A percentile compares a stretch with the other conserved stretches of the same genome.
Evolutionary conservation across 2,329 filamentous ascomycete species (phyloP).

Genomic region (Ascocoryne sarcoides): DNA sequence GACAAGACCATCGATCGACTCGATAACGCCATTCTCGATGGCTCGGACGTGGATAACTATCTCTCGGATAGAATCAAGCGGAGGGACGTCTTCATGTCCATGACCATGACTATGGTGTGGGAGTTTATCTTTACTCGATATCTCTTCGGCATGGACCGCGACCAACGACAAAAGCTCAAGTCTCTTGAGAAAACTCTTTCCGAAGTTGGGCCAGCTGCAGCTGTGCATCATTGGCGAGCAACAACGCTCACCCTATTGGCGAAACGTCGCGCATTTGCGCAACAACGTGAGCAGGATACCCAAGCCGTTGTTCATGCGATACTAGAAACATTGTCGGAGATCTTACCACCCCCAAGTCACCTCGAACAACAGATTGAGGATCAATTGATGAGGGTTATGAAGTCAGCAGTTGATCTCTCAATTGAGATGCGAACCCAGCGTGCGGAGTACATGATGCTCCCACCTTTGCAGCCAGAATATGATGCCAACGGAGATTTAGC

Average conservation of each 20-base stretch:
- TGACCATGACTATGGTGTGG: conserved; percentile 99
- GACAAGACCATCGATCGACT: conserved; percentile 91
- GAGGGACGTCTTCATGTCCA: conserved; percentile 94
- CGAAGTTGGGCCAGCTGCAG: conserved; percentile 77
- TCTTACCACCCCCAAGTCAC: conserved; percentile 79
- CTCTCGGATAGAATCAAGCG: conserved; percentile 80
- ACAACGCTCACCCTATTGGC: conserved; percentile 86
- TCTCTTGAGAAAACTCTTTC: conserved; percentile 82
- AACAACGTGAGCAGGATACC: conserved; percentile 80
- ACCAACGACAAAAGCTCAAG: conserved; percentile 96
- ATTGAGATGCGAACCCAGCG: conserved; percentile 97
- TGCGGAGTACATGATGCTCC: conserved; percentile 97
- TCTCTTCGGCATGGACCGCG: conserved; percentile 95
- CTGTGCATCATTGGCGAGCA: conserved; percentile 96
- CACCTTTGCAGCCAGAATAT: conserved; percentile 88
- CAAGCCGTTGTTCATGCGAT: conserved; percentile 93
- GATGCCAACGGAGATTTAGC: conserved; percentile 85
- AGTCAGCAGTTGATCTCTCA: conserved; percentile 78
- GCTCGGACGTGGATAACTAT: conserved; percentile 83
- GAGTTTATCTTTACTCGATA: conserved; percentile 98
- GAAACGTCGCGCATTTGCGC: conserved; percentile 67
- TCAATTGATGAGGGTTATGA: conserved; percentile 79
- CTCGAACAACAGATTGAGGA: conserved; percentile 73
- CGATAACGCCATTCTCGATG: conserved; percentile 90
- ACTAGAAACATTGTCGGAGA: conserved; percentile 70